phyloP scores from a whole-genome alignment of 2,329 filamentous ascomycete species.

The Graphilbum ipis-grandicollis region DNA sequence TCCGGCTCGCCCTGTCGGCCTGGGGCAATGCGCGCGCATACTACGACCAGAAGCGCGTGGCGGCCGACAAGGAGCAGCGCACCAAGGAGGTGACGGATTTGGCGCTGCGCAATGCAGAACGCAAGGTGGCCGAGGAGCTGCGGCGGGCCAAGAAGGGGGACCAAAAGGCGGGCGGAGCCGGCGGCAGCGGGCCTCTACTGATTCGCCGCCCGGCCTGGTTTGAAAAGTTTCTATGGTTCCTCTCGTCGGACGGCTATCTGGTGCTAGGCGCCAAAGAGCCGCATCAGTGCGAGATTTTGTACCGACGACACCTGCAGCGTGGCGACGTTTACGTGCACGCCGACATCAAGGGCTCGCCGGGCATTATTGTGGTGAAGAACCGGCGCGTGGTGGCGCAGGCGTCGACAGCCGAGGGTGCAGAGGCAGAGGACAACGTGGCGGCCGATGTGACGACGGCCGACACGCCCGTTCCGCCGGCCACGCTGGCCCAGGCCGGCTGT shows the following conservation, averaged over 20 bases:
- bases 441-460: slow-evolving; percentile 44
- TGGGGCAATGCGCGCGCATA: slow-evolving; percentile 87
- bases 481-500: slow-evolving; percentile 75
- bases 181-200: slow-evolving; percentile 44
- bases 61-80: slow-evolving; percentile 74
- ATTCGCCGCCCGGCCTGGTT: slow-evolving; percentile 84
- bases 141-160: slow-evolving; percentile 80
- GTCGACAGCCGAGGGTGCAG: too few relatives aligned
- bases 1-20: slow-evolving; percentile 64
- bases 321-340: slow-evolving; percentile 89
- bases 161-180: slow-evolving; percentile 51
- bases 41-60: slow-evolving; percentile 73
- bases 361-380: slow-evolving; percentile 74
- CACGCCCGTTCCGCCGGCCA: slow-evolving; percentile 80
- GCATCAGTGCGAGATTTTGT: slow-evolving; percentile 84
- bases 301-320: slow-evolving; percentile 67
- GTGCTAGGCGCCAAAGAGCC: slow-evolving; percentile 79
- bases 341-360: slow-evolving; percentile 67
- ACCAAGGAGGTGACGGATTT: slow-evolving; percentile 66
- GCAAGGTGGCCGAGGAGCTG: slow-evolving; percentile 71
- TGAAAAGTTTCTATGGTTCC: slow-evolving; percentile 91
- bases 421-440: too few relatives aligned
- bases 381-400: slow-evolving; percentile 19
- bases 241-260: slow-evolving; percentile 88
- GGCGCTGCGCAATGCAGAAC: slow-evolving; percentile 77